Conservation (phyloP, 306 rosid species). For the Notholithocarpus densiflorus region DNA sequence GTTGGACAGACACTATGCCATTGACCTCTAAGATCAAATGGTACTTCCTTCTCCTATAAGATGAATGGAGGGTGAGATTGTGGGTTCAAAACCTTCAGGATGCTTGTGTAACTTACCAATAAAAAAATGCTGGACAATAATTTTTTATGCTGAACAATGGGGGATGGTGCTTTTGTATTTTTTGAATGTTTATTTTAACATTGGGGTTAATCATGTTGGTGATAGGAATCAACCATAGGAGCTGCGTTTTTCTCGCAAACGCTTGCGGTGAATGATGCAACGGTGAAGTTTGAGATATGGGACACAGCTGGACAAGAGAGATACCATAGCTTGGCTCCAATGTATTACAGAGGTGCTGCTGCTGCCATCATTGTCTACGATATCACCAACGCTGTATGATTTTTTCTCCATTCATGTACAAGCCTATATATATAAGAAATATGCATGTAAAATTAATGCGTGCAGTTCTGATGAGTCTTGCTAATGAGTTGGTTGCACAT, state of each 20-base stretch:
- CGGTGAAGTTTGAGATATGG: slow-evolving; percentile 61
- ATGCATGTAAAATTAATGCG: not conserved
- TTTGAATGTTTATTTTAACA: slow-evolving; percentile 11
- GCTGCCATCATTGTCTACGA: slow-evolving; percentile 67
- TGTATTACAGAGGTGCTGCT: slow-evolving; percentile 70
- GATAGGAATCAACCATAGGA: slow-evolving; percentile 62
- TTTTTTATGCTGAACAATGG: not conserved
- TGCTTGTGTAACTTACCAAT: too few species aligned
- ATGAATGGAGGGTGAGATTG: too few species aligned
- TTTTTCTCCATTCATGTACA: slow-evolving; percentile 15
- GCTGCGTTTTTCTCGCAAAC: slow-evolving; percentile 68
- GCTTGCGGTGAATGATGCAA: slow-evolving; percentile 57
- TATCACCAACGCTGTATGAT: slow-evolving; percentile 48
- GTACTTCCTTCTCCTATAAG: too few species aligned
- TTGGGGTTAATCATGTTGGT: slow-evolving; percentile 16
- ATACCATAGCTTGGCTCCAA: slow-evolving; percentile 67
- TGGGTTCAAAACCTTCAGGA: too few species aligned
- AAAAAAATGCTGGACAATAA: too few species aligned
- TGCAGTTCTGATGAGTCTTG: not conserved
- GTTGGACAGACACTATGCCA: not conserved
- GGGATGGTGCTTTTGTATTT: not conserved
- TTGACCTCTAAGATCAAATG: too few species aligned
- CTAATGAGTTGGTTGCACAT: not conserved
- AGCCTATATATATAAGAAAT: slow-evolving; percentile 1
- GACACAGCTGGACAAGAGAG: slow-evolving; percentile 67